A percentile compares a stretch with the other conserved stretches of the same genome.
Conservation (phyloP, 805 yeast species). For the Jamesozyma gamospora region DNA sequence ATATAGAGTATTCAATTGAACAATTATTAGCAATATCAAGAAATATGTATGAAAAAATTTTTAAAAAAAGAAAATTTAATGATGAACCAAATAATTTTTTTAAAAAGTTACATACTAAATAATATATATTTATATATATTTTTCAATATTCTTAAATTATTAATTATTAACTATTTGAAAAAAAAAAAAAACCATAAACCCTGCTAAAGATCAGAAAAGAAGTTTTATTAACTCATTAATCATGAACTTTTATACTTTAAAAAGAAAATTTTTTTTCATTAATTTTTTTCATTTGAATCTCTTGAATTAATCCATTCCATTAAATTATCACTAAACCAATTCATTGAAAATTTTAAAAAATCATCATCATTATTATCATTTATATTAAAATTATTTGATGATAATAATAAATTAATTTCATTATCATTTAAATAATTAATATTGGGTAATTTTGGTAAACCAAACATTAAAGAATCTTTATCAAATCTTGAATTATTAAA, state of each 20-base stretch:
- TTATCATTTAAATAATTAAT: constrained; percentile 34
- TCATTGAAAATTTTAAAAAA: constrained; percentile 12
- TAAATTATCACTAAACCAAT: constrained; percentile 7
- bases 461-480: constrained; percentile 50
- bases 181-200: too few species aligned
- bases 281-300: too few species aligned
- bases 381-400: not conserved
- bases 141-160: too few species aligned
- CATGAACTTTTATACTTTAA: too few species aligned
- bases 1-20: constrained; percentile 47
- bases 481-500: constrained; percentile 46
- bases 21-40: constrained; percentile 53
- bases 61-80: not conserved
- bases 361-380: constrained; percentile 7
- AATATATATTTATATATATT: too few species aligned
- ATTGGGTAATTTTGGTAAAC: constrained; percentile 63
- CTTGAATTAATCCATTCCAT: not conserved
- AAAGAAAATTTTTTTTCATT: too few species aligned
- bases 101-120: too few species aligned
- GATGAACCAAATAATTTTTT: too few species aligned
- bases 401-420: constrained; percentile 5
- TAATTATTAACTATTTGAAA: too few species aligned
- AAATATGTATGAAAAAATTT: constrained; percentile 16
- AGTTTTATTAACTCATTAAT: too few species aligned
- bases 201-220: too few species aligned